Conservation (phyloP, 441 rosid species). For the Pelargonium citronellum region DNA sequence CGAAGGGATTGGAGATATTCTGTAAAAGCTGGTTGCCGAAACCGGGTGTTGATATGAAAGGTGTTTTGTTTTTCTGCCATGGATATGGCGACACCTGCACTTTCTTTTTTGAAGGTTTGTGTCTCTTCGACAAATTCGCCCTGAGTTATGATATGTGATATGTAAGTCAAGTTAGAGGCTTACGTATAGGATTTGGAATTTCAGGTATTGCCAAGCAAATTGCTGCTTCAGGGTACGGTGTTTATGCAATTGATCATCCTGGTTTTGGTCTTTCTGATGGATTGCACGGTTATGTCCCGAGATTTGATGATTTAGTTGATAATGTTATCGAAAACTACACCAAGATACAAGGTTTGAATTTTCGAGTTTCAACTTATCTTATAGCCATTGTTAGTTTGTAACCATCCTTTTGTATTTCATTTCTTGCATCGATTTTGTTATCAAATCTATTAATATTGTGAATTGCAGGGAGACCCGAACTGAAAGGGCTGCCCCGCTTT, state of each 20-base stretch:
- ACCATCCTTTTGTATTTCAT: background rate
- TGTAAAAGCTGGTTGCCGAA: conserved; percentile 80
- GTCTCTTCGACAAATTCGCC: conserved; percentile 9
- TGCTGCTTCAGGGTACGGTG: conserved; percentile 60
- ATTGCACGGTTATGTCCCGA: conserved; percentile 73
- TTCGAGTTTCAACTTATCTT: background rate
- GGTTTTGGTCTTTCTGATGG: conserved; percentile 88
- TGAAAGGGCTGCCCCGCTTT: conserved; percentile 64
- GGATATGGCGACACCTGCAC: conserved; percentile 98
- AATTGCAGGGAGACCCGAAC: conserved; percentile 54
- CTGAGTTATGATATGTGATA: background rate
- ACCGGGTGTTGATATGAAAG: conserved; percentile 51
- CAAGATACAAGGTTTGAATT: conserved; percentile 60
- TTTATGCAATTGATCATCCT: conserved; percentile 85
- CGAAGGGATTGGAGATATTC: conserved; percentile 64
- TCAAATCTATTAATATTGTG: background rate
- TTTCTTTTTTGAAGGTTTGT: conserved; percentile 90
- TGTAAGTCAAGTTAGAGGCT: background rate
- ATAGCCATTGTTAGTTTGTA: background rate
- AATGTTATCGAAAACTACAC: conserved; percentile 61
- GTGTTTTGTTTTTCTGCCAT: conserved; percentile 66
- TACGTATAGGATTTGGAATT: conserved; percentile 14
- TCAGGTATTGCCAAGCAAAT: conserved; percentile 75
- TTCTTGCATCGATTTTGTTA: background rate
- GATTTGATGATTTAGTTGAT: conserved; percentile 64